Conservation (phyloP, 83 land plant genomes). For the Picea abies region DNA sequence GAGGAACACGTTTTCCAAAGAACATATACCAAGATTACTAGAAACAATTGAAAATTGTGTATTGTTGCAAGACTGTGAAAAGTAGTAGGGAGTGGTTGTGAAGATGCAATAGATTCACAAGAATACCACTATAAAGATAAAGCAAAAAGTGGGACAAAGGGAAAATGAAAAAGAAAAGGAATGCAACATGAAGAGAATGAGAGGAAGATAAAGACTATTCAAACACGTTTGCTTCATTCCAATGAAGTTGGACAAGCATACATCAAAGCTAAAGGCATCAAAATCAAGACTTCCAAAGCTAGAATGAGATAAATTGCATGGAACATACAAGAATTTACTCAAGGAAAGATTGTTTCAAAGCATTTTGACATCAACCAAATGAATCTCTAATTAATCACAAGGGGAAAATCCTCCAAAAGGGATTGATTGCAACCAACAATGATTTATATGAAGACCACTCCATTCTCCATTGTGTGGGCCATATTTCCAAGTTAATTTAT, state of each 20-base stretch:
- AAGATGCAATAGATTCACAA: neutral
- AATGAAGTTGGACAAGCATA: slow-evolving; percentile 19
- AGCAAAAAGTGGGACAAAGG: neutral
- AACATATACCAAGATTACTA: slow-evolving; percentile 5
- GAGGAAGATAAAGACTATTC: neutral
- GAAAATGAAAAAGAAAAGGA: neutral
- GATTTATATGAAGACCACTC: too few species aligned
- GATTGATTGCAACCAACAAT: neutral
- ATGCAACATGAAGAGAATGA: neutral
- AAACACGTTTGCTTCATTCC: slow-evolving; percentile 23
- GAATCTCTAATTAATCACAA: neutral
- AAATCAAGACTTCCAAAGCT: neutral
- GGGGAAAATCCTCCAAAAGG: neutral
- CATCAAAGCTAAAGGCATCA: slow-evolving; percentile 16
- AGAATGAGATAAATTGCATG: neutral
- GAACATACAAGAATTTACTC: slow-evolving; percentile 12
- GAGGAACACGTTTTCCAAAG: neutral
- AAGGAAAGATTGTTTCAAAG: slow-evolving; percentile 18
- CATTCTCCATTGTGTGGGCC: too few species aligned
- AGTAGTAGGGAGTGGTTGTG: neutral
- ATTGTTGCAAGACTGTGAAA: slow-evolving; percentile 4
- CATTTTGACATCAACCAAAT: slow-evolving; percentile 19
- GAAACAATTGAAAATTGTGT: slow-evolving; percentile 10
- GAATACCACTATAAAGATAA: neutral
- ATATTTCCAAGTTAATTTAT: too few species aligned